phyloP scores from a whole-genome alignment of 2,329 filamentous ascomycete species.

The Colletotrichum brevisporum region DNA sequence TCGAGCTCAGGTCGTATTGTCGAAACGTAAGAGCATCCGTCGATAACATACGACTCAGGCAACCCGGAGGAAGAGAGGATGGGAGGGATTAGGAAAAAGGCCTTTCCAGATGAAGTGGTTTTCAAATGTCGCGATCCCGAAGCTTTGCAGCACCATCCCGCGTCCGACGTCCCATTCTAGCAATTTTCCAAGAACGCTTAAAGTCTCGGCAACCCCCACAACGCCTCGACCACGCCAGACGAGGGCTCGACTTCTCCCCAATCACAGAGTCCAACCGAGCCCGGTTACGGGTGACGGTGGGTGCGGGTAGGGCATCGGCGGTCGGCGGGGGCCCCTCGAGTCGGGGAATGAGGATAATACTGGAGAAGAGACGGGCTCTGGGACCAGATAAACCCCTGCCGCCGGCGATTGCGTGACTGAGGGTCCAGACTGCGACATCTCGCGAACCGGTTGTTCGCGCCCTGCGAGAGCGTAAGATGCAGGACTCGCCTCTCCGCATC shows the following conservation, averaged over 20 bases:
- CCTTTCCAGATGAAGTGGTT: constrained; percentile 15
- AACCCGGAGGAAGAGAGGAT: not conserved
- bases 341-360: constrained; percentile 4
- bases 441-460: not conserved
- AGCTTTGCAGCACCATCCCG: constrained; percentile 22
- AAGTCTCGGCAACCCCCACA: constrained; percentile 37
- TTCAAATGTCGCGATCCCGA: constrained; percentile 28
- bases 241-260: constrained; percentile 5
- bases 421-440: constrained; percentile 36
- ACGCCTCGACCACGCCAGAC: not conserved
- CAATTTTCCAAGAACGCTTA: constrained; percentile 25
- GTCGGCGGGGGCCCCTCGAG: constrained; percentile 1
- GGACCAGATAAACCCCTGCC: constrained; percentile 29
- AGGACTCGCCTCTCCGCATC: not conserved
- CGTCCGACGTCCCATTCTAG: constrained; percentile 4
- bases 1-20: not conserved
- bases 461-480: no score
- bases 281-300: constrained; percentile 5
- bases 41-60: constrained; percentile 12
- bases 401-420: constrained; percentile 36
- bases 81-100: not conserved
- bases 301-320: constrained; percentile 4
- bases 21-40: not conserved
- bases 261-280: constrained; percentile 12
- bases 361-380: not conserved